Base-by-base conservation (phyloP, 768 basidiomycete species). In the Hericium erinaceus region DNA sequence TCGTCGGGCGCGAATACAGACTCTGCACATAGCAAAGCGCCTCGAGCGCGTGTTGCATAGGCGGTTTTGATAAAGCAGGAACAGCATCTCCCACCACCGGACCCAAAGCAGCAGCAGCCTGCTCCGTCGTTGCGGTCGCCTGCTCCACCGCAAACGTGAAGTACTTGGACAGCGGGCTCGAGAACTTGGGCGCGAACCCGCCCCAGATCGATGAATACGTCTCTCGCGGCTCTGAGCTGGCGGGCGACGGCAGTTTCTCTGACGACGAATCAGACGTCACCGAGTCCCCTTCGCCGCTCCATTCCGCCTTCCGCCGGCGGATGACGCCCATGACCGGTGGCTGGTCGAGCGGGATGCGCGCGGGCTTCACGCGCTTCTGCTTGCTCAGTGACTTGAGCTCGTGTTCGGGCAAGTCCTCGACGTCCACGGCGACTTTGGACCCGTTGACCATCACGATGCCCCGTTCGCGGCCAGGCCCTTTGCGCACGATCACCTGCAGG, bases 381-480 rank as follows among this genome's bases (percentile, higher is more conserved):
- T 86, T 89, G 66, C 81, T 76, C 46, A 97, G 75, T 4, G 79
- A 71, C 75, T 95, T 92, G 64, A 95, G 82, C 70, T 98, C 95
- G 24, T 79, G 75, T 56, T 95, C 93, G 0, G 86, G 79, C 18
- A 99, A 76, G 56, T 95, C 92, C 67, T 97, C 94, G 28, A 88
- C 78, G 64, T 98, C 95, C 20, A 98, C 87, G 49, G 79, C 77
- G 39, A 92, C 75, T 64, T 86, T 88, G 39, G 85, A 80, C 4
- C 95, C 95, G 66, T 99, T 99, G 56, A 95, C 83, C 79, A 88
- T 87, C 10, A 97, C 88, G 7, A 83, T 63, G 0, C 89, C 87
- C 66, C 87, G 92, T 70, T 92, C 91, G 22, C 73, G 72, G 48
- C 73, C 68, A 0, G 86, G 83, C 1, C 86, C 89, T 26, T 85